Evolutionary conservation across 768 basidiomycete species (phyloP).

Genomic region (Russula brevipes): DNA sequence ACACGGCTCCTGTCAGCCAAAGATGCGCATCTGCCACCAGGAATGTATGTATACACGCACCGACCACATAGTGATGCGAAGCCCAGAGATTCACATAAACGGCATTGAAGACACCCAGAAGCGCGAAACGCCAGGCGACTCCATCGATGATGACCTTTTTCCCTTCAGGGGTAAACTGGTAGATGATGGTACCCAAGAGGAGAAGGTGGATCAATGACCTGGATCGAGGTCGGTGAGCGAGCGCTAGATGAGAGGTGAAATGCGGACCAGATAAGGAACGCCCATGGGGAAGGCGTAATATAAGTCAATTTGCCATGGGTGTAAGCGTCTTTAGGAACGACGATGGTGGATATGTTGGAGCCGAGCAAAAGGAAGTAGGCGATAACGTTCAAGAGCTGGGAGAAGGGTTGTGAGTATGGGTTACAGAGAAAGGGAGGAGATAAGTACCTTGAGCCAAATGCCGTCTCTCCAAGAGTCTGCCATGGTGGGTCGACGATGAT

Average conservation of each 20-base stretch:
- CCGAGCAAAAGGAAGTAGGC: constrained; percentile 86
- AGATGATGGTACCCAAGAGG: constrained; percentile 85
- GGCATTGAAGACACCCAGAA: constrained; percentile 84
- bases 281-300: constrained; percentile 90
- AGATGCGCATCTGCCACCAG: background rate
- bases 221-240: constrained; percentile 17
- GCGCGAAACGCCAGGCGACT: constrained; percentile 86
- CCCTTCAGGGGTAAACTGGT: constrained; percentile 77
- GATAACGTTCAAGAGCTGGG: constrained; percentile 65
- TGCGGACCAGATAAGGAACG: constrained; percentile 81
- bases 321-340: constrained; percentile 68
- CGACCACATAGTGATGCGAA: constrained; percentile 62
- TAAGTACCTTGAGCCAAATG: constrained; percentile 67
- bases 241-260: background rate
- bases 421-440: background rate
- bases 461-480: constrained; percentile 63
- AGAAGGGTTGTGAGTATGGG: background rate
- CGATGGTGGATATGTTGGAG: constrained; percentile 82
- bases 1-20: constrained; percentile 23
- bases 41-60: constrained; percentile 29
- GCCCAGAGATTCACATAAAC: constrained; percentile 88
- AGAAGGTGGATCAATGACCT: constrained; percentile 88
- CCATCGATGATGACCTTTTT: constrained; percentile 80
- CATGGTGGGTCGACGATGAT: constrained; percentile 7
- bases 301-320: constrained; percentile 79